Evolutionary conservation across 2,329 filamentous ascomycete genomes (phyloP).

Genomic region (Rhynchosporium secalis): DNA sequence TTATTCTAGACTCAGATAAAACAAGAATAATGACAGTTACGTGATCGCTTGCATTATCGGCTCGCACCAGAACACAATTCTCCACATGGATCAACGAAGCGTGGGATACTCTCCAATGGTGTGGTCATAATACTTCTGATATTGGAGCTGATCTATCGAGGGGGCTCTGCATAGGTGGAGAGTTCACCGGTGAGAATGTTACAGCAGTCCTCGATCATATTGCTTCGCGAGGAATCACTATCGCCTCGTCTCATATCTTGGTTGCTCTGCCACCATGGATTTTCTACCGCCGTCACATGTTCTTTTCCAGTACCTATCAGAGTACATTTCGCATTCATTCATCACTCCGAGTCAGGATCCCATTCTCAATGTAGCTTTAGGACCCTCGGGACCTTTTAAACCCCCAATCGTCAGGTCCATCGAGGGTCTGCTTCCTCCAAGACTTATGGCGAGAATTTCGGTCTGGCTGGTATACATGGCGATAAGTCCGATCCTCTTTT

Average conservation of each 20-base stretch:
- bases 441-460: conserved; percentile 15
- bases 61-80: conserved; percentile 49
- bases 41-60: conserved; percentile 37
- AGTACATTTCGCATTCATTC: conserved; percentile 21
- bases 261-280: conserved; percentile 41
- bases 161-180: conserved; percentile 51
- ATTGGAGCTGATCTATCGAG: conserved; percentile 44
- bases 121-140: conserved; percentile 43
- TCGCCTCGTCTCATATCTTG: conserved; percentile 48
- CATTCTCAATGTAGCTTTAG: conserved; percentile 16
- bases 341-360: conserved; percentile 19
- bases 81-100: conserved; percentile 46
- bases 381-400: conserved; percentile 7
- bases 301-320: conserved; percentile 15
- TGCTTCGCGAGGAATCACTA: conserved; percentile 43
- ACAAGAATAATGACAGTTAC: no score
- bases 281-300: conserved; percentile 15
- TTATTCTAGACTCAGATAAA: no score
- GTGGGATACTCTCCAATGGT: conserved; percentile 49
- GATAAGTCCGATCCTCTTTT: conserved; percentile 21
- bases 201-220: conserved; percentile 43
- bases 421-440: conserved; percentile 12
- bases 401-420: conserved; percentile 13
- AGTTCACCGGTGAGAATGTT: conserved; percentile 48
- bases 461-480: conserved; percentile 20